Base-by-base conservation (phyloP, 2,329 filamentous ascomycete species). In the Xylariaceae sp. region DNA sequence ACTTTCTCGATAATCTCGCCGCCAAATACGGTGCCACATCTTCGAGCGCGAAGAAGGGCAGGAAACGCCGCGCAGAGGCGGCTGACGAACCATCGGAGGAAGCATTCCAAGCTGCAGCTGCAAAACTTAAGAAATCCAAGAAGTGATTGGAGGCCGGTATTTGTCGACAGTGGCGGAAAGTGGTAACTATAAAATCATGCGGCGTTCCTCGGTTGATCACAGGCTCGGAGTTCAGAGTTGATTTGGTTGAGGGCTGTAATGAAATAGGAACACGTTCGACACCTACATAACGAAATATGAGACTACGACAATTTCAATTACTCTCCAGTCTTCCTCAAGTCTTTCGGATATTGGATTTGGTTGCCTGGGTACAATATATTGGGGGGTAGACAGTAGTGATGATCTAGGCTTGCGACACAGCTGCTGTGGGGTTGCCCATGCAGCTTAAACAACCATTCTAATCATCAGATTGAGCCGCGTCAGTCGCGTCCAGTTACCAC, bases 1-100 rank as follows among this genome's bases (percentile, higher is more conserved):
- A 72, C 35, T 90, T 95, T 65, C 71, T 95, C 19, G 87, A 88
- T 54, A 74, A 80, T 44, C 69, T 96, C 44, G 89, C 89, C 50
- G 87, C 84, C 43, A 95, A 92, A 70, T 95, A 95, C 66, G 72
- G 75, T 27, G 71, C 74, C 12, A 62, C 62, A 44, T 60, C 63
- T 45, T 73, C 42, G 17, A 32, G 75, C 52, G 57, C 65, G 0
- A 76, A 75, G 68, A 82, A 78, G 62, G 75, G 73, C 11, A 75
- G 75, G 63, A 82, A 80, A 63, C 71, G 68, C 22, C 66, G 63
- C 0, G 67, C 79, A 22, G 74, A 80, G 1, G 85, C 90, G 58
- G 22, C 22, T 27, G 85, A 87, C 53, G 78, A 81, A 62, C 78
- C 80, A 1, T 78, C 77, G 0, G 82, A 85, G 55, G 80, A 82